Base-by-base conservation (phyloP, 2,329 filamentous ascomycete genomes). In the Arthrobotrys sphaeroides region DNA sequence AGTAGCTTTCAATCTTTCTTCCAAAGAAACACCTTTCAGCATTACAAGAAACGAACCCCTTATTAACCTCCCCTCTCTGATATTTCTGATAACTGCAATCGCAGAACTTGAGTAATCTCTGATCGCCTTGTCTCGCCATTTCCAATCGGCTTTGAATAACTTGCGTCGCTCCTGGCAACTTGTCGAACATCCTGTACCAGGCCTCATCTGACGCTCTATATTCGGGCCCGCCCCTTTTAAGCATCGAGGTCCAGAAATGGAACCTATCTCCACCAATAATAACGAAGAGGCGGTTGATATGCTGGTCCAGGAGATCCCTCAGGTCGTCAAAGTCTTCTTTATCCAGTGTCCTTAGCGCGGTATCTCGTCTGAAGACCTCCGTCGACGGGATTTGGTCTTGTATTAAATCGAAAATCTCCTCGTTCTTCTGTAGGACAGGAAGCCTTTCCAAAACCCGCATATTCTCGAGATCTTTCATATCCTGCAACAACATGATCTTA, bases 211-310 rank as follows among this genome's bases (percentile, higher is more conserved):
- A 69, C 12, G 42, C 18, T 7, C 53, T 45, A 5, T 69, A 51
- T 36, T 69, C 42, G 9, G 40, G 42, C 5, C 65, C 65, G 6
- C 53, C 43, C 22, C 65, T 26, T 33, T 69, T 61, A 10, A 69
- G 31, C 65, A 69, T 60, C 4, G 65, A 20, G 16, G 65, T 69
- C 65, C 65, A 69, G 7, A 69, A 69, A 43, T 69, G 65, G 33
- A 69, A 69, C 16, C 59, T 61, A 13, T 61, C 53, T 9, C 65
- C 65, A 22, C 65, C 65, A 51, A 69, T 69, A 6, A 69, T 5
- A 2, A 69, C 65, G 26, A 69, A 69, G 4, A 69, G 28, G 22
- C 33, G 42, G 18, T 60, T 68, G 13, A 69, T 69, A 16, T 69
- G 53, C 38, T 60, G 31, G 24, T 69, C 53, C 4, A 69, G 38